These are phyloP conservation scores for Melanogaster broomeanus DNA, from an alignment of 768 basidiomycete species.

Conservation along the genomic window DNA sequence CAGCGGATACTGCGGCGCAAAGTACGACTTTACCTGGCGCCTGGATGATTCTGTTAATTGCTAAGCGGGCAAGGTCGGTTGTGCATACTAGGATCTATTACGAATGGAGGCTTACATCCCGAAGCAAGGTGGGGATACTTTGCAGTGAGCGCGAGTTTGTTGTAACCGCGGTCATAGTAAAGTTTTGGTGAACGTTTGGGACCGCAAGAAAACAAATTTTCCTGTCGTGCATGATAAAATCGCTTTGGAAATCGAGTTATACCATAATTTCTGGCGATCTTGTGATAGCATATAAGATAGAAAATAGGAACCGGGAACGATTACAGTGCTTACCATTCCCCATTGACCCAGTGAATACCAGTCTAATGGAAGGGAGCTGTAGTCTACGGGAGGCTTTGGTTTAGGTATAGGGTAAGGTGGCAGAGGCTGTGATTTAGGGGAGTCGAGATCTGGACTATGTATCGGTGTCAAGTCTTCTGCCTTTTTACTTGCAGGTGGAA, in stretches of 20 bases:
- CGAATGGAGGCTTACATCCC: constrained; percentile 31
- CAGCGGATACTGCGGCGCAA: constrained; percentile 48
- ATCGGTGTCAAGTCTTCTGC: constrained; percentile 32
- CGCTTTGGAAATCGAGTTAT: constrained; percentile 22
- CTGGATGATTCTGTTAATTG: constrained; percentile 55
- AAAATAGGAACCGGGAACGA: not conserved
- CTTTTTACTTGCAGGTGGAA: constrained; percentile 27
- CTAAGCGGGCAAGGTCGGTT: constrained; percentile 31
- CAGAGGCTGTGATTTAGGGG: not conserved
- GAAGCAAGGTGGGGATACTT: constrained; percentile 47
- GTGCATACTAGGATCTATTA: not conserved
- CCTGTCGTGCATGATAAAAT: constrained; percentile 19
- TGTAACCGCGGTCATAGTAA: constrained; percentile 22
- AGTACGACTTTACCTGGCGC: constrained; percentile 41
- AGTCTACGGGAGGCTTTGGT: constrained; percentile 18
- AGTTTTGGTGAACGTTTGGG: constrained; percentile 22
- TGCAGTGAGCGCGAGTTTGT: constrained; percentile 26
- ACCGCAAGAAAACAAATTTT: constrained; percentile 13
- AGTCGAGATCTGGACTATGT: not conserved
- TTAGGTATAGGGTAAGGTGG: constrained; percentile 13
- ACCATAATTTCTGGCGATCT: constrained; percentile 16
- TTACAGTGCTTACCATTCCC: constrained; percentile 20
- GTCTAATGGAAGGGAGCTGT: constrained; percentile 17
- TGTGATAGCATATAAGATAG: not conserved
- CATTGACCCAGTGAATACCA: constrained; percentile 16